A percentile compares a stretch with the other conserved stretches of the same genome.
phyloP scores from a whole-genome alignment of 495 filamentous ascomycete species.

The Daldinia concentrica region DNA sequence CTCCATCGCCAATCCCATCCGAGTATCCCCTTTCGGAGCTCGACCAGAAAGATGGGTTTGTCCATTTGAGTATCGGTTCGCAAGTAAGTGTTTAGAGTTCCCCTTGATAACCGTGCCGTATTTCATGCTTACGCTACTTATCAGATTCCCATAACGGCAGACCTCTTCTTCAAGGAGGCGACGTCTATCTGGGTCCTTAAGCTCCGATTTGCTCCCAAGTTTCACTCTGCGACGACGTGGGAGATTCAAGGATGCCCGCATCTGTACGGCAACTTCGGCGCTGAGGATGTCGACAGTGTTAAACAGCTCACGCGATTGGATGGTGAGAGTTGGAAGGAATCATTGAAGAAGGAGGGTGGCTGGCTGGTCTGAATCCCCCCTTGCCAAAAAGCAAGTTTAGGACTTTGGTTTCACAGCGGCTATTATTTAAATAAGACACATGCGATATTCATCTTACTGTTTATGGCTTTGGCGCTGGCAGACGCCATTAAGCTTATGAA shows the following conservation, averaged over 20 bases:
- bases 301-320: constrained; percentile 46
- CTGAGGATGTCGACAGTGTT: constrained; percentile 48
- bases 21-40: constrained; percentile 59
- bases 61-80: constrained; percentile 59
- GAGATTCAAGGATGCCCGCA: constrained; percentile 58
- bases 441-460: background rate
- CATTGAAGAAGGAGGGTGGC: constrained; percentile 40
- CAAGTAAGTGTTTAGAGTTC: constrained; percentile 49
- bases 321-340: constrained; percentile 51
- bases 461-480: background rate
- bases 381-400: background rate
- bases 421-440: background rate
- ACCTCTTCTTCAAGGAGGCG: constrained; percentile 55
- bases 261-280: constrained; percentile 59
- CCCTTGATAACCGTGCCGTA: background rate
- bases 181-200: constrained; percentile 56
- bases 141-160: constrained; percentile 60
- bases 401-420: background rate
- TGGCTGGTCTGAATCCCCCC: constrained; percentile 21
- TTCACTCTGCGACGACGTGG: constrained; percentile 56
- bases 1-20: constrained; percentile 58
- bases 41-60: constrained; percentile 62
- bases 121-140: background rate
- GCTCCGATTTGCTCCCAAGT: constrained; percentile 48
- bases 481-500: background rate